Evolutionary conservation across 2,329 filamentous ascomycete species (phyloP).

Genomic region (Chrysosporium queenslandicum): DNA sequence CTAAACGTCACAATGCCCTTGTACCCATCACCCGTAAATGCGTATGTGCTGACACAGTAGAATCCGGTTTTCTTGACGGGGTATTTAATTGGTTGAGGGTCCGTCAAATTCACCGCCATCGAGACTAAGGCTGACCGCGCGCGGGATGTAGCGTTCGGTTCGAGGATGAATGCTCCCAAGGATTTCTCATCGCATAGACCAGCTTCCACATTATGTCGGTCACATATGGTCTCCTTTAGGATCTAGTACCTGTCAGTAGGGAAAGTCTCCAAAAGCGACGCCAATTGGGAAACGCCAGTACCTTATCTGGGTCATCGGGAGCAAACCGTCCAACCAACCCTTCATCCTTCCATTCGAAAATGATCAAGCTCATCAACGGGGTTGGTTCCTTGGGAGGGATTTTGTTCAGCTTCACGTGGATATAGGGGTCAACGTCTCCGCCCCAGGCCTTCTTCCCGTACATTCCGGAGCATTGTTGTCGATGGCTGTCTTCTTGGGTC

Average conservation of each 20-base stretch:
- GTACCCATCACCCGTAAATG: constrained; percentile 59
- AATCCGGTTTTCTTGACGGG: constrained; percentile 83
- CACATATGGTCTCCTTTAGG: constrained; percentile 64
- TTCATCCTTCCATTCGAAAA: constrained; percentile 92
- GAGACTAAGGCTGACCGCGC: constrained; percentile 67
- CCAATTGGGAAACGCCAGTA: constrained; percentile 28
- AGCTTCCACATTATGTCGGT: constrained; percentile 56
- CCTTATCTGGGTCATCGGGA: constrained; percentile 45
- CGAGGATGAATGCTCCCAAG: constrained; percentile 73
- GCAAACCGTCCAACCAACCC: constrained; percentile 62
- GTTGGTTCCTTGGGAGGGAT: constrained; percentile 52
- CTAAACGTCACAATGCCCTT: constrained; percentile 78
- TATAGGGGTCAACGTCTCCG: constrained; percentile 78
- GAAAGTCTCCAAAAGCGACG: neutral
- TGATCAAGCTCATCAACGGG: constrained; percentile 68
- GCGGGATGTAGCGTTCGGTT: constrained; percentile 60
- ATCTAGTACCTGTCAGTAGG: constrained; percentile 12
- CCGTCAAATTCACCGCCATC: constrained; percentile 69
- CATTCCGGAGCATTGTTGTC: constrained; percentile 85
- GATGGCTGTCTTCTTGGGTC: constrained; percentile 66
- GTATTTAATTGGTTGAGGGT: constrained; percentile 64
- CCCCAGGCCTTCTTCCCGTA: constrained; percentile 86
- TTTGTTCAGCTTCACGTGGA: constrained; percentile 67
- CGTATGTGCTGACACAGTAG: constrained; percentile 79
- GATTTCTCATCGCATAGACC: constrained; percentile 67